Conservation (phyloP, 805 yeast species). For the Wickerhamomyces subpelliculosus region DNA sequence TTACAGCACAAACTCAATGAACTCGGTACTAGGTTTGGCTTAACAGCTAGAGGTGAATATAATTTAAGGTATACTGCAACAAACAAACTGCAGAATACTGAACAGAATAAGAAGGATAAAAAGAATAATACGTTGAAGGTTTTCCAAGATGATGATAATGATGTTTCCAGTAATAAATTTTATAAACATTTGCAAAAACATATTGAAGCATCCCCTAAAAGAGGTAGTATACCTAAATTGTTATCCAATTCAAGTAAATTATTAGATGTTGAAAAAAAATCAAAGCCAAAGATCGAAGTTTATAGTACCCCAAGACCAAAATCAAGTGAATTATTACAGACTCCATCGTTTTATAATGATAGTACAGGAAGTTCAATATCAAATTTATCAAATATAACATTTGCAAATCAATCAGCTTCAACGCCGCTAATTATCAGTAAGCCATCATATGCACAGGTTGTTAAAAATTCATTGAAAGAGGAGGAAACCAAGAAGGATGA, state of each 20-base stretch:
- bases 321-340: constrained; percentile 21
- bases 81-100: no score
- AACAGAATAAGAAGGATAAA: constrained; percentile 5
- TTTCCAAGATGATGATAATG: background rate
- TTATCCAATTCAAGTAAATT: constrained; percentile 4
- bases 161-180: constrained; percentile 1
- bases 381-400: constrained; percentile 6
- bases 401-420: constrained; percentile 5
- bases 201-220: constrained; percentile 16
- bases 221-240: constrained; percentile 13
- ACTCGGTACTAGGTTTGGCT: constrained; percentile 13
- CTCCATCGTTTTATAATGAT: constrained; percentile 19
- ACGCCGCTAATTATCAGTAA: constrained; percentile 2
- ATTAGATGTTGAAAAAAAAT: constrained; percentile 2
- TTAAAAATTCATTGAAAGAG: background rate
- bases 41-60: constrained; percentile 29
- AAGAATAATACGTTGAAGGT: background rate
- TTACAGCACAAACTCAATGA: constrained; percentile 20
- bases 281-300: constrained; percentile 15
- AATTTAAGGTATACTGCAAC: no score
- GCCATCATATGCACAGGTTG: constrained; percentile 6
- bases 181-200: constrained; percentile 3
- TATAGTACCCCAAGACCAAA: constrained; percentile 23
- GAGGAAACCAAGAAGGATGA: background rate
- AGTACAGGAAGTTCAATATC: constrained; percentile 16